Base-by-base conservation (phyloP, 202 grass and related monocot genomes). In the Bolboschoenoplectus hybrid region DNA sequence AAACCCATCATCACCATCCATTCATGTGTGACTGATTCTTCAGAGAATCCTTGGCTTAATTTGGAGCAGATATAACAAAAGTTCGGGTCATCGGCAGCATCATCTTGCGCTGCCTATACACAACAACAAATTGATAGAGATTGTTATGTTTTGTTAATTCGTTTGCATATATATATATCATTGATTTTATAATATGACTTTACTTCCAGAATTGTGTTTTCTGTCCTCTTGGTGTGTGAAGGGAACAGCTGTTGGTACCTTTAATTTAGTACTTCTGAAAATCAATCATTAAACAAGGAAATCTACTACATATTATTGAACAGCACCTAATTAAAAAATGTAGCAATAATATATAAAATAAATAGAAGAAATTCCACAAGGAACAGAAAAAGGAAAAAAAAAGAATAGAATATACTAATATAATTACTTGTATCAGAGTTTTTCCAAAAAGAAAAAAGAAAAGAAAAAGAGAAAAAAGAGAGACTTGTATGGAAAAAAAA, bases 1-100 rank as follows among this genome's bases (percentile, higher is more conserved):
- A 69, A 69, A 53, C 49, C 82, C 82, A 84, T 84, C 82, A 84
- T 75, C n/a, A 6, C 80, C 81, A 76, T 84, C 86, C 86, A 88
- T 47, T 88, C 86, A 20, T 84, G 80, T 9, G 47, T 83, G 8
- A 87, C 75, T 9, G 56, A 50, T 68, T 76, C 86, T 19, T 84
- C 62, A 47, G 67, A 38, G 4, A 74, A 83, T 17, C 66, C 80
- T 67, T 39, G 80, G 34, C 32, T 72, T 45, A 83, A 49, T 84
- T 84, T 76, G 17, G 75, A 80, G 38, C 46, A 71, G 8, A 68
- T 55, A 8, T 84, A 84, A 41, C 82, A 84, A 49, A 84, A 84
- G 45, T 84, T 84, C 12, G 82, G 82, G 67, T 84, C 82, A 51
- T 84, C 82, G 5, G 62, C 56, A 41, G 57, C 46, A 26, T 81